Conservation (phyloP, 106 monocot species). For the Agapanthus africanus region DNA sequence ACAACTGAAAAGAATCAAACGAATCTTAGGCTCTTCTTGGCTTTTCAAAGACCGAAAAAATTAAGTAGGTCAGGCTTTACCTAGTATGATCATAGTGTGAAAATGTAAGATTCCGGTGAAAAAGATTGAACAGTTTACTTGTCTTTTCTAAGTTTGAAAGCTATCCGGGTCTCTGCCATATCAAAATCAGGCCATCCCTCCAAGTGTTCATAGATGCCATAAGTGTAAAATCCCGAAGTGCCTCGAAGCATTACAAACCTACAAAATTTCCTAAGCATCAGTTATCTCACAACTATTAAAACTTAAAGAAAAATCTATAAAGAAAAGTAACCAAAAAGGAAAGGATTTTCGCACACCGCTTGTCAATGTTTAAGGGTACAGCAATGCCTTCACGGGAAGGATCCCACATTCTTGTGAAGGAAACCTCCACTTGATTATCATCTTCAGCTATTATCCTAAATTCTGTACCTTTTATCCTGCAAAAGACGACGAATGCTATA, state of each 20-base stretch:
- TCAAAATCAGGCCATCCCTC: constrained; percentile 48
- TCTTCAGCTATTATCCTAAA: constrained; percentile 45
- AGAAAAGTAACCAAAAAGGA: neutral
- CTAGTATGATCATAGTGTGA: neutral
- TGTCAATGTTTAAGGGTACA: constrained; percentile 77
- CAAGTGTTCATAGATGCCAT: constrained; percentile 56
- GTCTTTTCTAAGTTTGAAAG: constrained; percentile 53
- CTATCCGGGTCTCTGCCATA: constrained; percentile 34
- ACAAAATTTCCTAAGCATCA: neutral
- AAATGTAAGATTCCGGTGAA: neutral
- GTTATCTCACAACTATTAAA: neutral
- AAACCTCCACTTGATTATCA: constrained; percentile 68
- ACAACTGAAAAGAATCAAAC: neutral
- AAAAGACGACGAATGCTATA: neutral
- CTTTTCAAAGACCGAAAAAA: too few species aligned
- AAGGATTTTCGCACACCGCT: constrained; percentile 35
- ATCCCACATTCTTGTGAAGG: constrained; percentile 69
- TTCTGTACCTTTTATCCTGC: constrained; percentile 59
- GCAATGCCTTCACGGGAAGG: constrained; percentile 39
- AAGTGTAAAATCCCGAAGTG: constrained; percentile 37
- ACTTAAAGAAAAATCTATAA: neutral
- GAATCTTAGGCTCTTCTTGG: neutral
- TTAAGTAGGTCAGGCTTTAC: neutral
- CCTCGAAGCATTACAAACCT: constrained; percentile 49
- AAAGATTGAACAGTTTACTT: constrained; percentile 14